Conservation (phyloP, 2,329 filamentous ascomycete genomes). For the Pestalotiopsis sp. region DNA sequence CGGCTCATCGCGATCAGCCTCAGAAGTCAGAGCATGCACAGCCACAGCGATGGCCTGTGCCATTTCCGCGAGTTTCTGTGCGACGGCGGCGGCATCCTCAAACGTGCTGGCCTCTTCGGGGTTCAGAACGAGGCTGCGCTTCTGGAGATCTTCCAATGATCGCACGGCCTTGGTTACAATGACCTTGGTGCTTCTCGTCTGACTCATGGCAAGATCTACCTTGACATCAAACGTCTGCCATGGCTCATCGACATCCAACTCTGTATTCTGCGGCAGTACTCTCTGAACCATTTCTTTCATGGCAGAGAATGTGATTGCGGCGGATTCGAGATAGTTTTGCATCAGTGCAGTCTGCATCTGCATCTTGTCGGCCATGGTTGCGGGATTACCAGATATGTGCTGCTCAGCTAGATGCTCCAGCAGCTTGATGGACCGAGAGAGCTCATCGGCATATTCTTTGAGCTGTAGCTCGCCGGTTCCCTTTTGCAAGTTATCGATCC, state of each 20-base stretch:
- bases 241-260: constrained; percentile 67
- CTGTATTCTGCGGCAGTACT: constrained; percentile 50
- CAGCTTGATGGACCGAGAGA: constrained; percentile 82
- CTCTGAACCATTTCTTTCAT: constrained; percentile 68
- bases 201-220: constrained; percentile 70
- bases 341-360: constrained; percentile 77
- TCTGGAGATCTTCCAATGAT: constrained; percentile 76
- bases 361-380: constrained; percentile 76
- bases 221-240: constrained; percentile 70
- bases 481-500: constrained; percentile 81
- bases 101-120: constrained; percentile 62
- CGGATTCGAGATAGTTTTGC: constrained; percentile 81
- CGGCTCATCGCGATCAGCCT: constrained; percentile 71
- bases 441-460: constrained; percentile 76
- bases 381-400: constrained; percentile 70
- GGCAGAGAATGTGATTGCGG: constrained; percentile 68
- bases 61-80: constrained; percentile 67
- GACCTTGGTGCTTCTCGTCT: constrained; percentile 83
- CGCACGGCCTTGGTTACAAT: constrained; percentile 77
- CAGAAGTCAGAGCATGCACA: constrained; percentile 67
- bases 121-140: constrained; percentile 74
- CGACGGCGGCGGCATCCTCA: constrained; percentile 67
- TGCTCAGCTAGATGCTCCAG: constrained; percentile 86
- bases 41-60: constrained; percentile 68
- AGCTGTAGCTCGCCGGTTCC: constrained; percentile 87